Base-by-base conservation (phyloP, 169 alveolate species). In the Plasmodium inui region DNA sequence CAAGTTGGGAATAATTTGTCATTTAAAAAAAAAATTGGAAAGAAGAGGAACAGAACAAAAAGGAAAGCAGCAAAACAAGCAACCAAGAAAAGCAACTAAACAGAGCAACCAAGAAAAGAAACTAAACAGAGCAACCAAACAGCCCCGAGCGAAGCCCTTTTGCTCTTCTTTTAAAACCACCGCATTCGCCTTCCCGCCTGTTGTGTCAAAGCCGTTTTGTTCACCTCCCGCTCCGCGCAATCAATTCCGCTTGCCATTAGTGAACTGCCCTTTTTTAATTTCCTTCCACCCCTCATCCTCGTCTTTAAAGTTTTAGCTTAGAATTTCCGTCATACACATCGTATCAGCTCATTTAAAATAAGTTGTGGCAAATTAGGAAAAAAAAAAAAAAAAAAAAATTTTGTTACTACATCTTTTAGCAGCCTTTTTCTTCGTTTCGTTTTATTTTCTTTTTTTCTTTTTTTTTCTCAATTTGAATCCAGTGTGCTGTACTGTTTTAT, bases 351-450 rank as follows among this genome's bases (percentile, higher is more conserved):
- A 50, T 82, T 67, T 8, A 82, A 53, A 55, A 44, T 30, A 41
- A 6, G 71, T 79, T 81, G 26, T 17, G 34, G 3, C 76, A 67
- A 67, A 67, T 67, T 28, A n/a, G 81, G 32, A 12, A 10, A 30
- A 55, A 46, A 53, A 82, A 57, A 82, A 57, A 50, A 82, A 82
- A 82, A 82, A 82, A 55, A 26, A 22, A 19, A 28, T n/a, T 82
- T 32, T 22, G 80, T 9, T 53, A 55, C 57, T 57, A 26, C 39
- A 30, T 32, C 30, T 79, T 41, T 41, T 22, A 79, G 26, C 32
- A 79, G 57, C 55, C 55, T 44, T 37, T 79, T 22, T 41, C 32
- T 50, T 8, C 39, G 6, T 55, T 82, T 53, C 41, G 76, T 67
- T 67, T 67, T 67, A 7, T 26, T 22, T 26, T 67, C 0, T 10